A percentile compares a stretch with the other conserved stretches of the same genome.
Evolutionary conservation across 345 rosid genomes (phyloP).

Genomic region (Citrus maxima): DNA sequence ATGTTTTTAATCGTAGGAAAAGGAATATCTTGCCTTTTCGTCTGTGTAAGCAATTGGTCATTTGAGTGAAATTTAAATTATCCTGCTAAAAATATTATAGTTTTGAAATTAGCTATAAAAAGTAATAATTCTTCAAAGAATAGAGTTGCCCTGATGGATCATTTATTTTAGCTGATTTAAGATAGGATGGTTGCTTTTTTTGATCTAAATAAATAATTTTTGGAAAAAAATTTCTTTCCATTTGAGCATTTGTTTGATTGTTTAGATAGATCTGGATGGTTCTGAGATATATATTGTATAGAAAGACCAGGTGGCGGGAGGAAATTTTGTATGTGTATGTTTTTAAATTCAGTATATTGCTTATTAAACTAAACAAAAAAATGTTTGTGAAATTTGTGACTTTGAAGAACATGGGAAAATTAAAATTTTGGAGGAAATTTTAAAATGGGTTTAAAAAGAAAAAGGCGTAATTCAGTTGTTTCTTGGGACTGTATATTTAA

Average conservation of each 20-base stretch:
- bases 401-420: neutral
- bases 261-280: conserved; percentile 5
- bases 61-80: neutral
- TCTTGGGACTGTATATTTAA: neutral
- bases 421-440: neutral
- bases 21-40: neutral
- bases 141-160: neutral
- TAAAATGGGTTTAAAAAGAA: neutral
- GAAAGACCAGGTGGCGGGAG: neutral
- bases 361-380: neutral
- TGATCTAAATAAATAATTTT: neutral
- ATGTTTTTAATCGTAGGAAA: neutral
- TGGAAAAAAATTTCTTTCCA: neutral
- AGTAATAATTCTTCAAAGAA: neutral
- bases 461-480: neutral
- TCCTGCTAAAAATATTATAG: neutral
- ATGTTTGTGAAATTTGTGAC: neutral
- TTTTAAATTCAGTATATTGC: neutral
- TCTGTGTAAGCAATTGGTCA: neutral
- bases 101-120: neutral
- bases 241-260: neutral
- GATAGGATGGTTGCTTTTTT: neutral
- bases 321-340: neutral
- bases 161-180: neutral
- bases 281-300: neutral